Evolutionary conservation across 257 asterid genomes (phyloP).

Genomic region (Solanum sejunctum): DNA sequence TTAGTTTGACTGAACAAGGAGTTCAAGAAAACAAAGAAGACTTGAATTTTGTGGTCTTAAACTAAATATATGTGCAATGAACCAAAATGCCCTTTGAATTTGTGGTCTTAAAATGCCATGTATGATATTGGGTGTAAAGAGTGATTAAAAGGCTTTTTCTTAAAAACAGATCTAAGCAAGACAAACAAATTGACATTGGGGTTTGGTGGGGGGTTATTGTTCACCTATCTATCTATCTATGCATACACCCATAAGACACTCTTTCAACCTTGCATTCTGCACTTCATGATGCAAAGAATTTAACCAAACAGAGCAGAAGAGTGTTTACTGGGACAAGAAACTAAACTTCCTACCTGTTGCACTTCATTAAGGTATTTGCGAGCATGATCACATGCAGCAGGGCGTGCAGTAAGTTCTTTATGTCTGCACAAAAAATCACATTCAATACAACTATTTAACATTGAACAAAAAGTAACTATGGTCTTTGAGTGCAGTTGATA

Average conservation of each 20-base stretch:
- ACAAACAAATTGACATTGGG: background rate
- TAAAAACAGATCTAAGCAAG: background rate
- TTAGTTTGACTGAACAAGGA: background rate
- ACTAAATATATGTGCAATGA: background rate
- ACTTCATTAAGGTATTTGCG: constrained; percentile 49
- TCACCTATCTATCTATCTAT: background rate
- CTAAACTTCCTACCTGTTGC: constrained; percentile 42
- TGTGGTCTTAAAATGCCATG: background rate
- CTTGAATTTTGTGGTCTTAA: background rate
- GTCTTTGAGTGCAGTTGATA: constrained; percentile 1
- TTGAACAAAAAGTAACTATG: background rate
- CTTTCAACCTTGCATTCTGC: background rate
- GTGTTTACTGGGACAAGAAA: background rate
- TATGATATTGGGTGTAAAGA: background rate
- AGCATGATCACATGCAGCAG: constrained; percentile 76
- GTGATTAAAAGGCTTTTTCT: background rate
- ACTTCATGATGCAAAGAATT: background rate
- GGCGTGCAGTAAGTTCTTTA: constrained; percentile 83
- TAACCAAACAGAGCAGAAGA: background rate
- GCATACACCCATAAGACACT: background rate
- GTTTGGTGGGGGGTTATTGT: background rate
- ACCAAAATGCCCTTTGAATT: background rate
- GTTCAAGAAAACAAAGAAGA: background rate
- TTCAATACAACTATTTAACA: background rate
- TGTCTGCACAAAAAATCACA: constrained; percentile 28